Base-by-base conservation (phyloP, 192 early-diverging fungal species). In the Glomus cerebriforme region DNA sequence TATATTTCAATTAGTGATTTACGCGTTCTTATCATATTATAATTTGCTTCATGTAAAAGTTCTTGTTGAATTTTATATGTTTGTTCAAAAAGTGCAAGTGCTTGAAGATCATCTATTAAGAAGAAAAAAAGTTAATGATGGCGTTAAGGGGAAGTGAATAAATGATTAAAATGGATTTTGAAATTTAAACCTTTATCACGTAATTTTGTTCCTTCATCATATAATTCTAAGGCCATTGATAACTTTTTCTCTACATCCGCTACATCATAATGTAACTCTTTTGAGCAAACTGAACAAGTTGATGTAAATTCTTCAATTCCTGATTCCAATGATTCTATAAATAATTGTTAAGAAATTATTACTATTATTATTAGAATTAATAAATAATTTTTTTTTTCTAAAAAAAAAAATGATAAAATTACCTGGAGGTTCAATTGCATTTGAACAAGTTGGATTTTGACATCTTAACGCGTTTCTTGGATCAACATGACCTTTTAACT, bases 381-480 rank as follows among this genome's bases (percentile, higher is more conserved):
- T 3, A 69, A 3, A 54, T 5, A 4, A 22, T 69, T n/a, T 22
- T 10, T 22, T 26, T n/a, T n/a, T n/a, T n/a, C n/a, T n/a, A n/a
- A 39, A 70, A 13, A 67, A 26, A 7, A 6, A 29, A 39, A 12
- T 37, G 13, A 32, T 2, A 13, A 71, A 45, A 43, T 68, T 67
- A 74, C 79, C 32, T 35, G 79, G 79, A 4, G 69, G 72, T 39
- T 71, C 70, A 59, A 79, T 75, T 59, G 79, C 49, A 45, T 64
- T 64, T 9, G 9, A 27, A 26, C 79, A 79, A 32, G 22, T 59
- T n/a, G n/a, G 3, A 15, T 45, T 79, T 45, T 60, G 31, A 64
- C 79, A 79, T 31, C 62, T 47, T 45, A 79, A 60, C 47, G 79
- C 79, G 17, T 34, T 64, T 43, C 79, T 39, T 32, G 79, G 79